Percentiles rank a stretch among this genome's conserved stretches.
These are phyloP conservation scores for Thelonectria discophora DNA, from an alignment of 2,329 filamentous ascomycete species.

Conservation along the genomic window DNA sequence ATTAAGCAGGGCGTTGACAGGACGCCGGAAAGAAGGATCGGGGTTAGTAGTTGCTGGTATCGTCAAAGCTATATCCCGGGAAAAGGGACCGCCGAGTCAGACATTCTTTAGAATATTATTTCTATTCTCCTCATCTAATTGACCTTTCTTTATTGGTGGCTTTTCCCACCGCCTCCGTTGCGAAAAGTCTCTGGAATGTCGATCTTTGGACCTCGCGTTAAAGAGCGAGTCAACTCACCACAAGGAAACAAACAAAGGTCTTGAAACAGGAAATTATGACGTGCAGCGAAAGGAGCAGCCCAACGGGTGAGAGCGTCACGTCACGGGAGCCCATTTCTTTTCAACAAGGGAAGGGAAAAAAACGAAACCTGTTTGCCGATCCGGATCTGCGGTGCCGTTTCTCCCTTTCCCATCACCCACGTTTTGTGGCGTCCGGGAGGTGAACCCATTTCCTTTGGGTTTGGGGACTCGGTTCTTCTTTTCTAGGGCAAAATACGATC, in stretches of 20 bases:
- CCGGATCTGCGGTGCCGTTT: not conserved
- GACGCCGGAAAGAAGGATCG: not conserved
- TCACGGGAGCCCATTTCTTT: not conserved
- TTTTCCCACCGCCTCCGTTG: not conserved
- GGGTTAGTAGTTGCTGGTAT: no score
- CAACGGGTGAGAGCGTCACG: not conserved
- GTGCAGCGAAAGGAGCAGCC: not conserved
- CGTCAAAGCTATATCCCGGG: not conserved
- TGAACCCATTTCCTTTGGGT: not conserved
- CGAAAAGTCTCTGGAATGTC: not conserved
- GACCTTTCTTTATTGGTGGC: not conserved
- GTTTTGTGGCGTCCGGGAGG: not conserved
- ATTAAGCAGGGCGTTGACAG: slow-evolving; percentile 11
- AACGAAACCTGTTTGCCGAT: not conserved
- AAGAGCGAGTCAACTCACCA: not conserved
- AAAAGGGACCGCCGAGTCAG: not conserved
- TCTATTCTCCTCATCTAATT: not conserved
- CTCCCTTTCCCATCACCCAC: not conserved
- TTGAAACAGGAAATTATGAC: slow-evolving; percentile 1
- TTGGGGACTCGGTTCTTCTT: not conserved
- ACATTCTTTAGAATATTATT: not conserved
- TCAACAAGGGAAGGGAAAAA: not conserved
- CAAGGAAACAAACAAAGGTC: no score
- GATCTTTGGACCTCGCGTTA: no score
- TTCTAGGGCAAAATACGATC: no score